These are phyloP conservation scores for Solanum corneliomulleri DNA, from an alignment of 257 asterid species.

Conservation along the genomic window DNA sequence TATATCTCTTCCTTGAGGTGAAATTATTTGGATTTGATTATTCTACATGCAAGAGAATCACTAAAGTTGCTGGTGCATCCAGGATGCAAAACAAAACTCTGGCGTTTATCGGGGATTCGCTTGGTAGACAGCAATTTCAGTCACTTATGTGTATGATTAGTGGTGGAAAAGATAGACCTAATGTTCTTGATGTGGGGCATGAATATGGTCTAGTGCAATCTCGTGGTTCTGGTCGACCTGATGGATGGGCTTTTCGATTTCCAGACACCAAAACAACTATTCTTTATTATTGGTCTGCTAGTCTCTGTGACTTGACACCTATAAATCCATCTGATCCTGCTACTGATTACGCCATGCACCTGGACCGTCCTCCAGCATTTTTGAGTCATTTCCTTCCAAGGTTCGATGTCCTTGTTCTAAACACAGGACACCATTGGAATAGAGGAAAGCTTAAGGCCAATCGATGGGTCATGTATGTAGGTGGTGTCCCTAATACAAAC, in stretches of 20 bases:
- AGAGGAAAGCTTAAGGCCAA: slow-evolving; percentile 75
- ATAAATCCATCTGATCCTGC: slow-evolving; percentile 24
- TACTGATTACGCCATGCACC: slow-evolving; percentile 78
- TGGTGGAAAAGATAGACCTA: slow-evolving; percentile 64
- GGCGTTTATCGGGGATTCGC: slow-evolving; percentile 87
- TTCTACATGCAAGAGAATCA: neutral
- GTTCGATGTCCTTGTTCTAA: slow-evolving; percentile 57
- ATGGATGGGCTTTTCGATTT: slow-evolving; percentile 92
- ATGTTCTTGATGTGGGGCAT: slow-evolving; percentile 60
- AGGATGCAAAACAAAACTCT: slow-evolving; percentile 81
- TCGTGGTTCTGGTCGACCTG: slow-evolving; percentile 69
- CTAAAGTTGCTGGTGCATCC: slow-evolving; percentile 10
- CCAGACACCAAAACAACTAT: slow-evolving; percentile 70
- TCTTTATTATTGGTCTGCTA: slow-evolving; percentile 95
- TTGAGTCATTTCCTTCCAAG: slow-evolving; percentile 41
- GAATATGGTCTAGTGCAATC: slow-evolving; percentile 83
- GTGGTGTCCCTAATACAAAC: slow-evolving; percentile 58
- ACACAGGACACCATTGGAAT: slow-evolving; percentile 97
- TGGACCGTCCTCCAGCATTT: slow-evolving; percentile 84
- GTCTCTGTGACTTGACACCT: slow-evolving; percentile 77
- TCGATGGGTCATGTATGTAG: slow-evolving; percentile 73
- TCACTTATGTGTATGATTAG: slow-evolving; percentile 92
- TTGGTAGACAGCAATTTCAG: slow-evolving; percentile 93
- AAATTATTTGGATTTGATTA: neutral
- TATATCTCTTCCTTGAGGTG: neutral